phyloP scores from a whole-genome alignment of 2,329 filamentous ascomycete genomes.

The Rhynchosporium graminicola region DNA sequence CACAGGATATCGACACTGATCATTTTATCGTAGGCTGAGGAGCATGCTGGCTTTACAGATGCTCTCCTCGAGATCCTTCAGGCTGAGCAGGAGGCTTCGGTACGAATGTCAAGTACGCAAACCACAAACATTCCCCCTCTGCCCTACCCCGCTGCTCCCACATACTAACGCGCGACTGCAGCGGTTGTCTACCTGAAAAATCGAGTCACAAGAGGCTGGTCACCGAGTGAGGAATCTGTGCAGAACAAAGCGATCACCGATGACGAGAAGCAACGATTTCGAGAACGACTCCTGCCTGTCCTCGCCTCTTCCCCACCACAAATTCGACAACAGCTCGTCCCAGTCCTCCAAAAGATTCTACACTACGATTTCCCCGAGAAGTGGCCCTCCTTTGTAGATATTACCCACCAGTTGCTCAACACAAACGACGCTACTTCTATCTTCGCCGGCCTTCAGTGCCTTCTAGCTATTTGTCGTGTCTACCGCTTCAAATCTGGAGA shows the following conservation, averaged over 20 bases:
- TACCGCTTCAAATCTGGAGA: slow-evolving; percentile 89
- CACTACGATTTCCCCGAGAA: slow-evolving; percentile 92
- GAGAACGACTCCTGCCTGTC: slow-evolving; percentile 85
- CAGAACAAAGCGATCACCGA: slow-evolving; percentile 73
- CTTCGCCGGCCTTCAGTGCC: slow-evolving; percentile 89
- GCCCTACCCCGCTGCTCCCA: slow-evolving; percentile 35
- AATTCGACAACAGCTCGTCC: slow-evolving; percentile 89
- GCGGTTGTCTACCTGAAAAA: slow-evolving; percentile 98
- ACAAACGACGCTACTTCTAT: slow-evolving; percentile 84
- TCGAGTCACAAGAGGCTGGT: slow-evolving; percentile 91
- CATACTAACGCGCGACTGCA: slow-evolving; percentile 46
- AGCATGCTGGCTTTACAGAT: slow-evolving; percentile 85
- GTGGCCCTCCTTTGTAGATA: slow-evolving; percentile 94
- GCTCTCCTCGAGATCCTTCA: slow-evolving; percentile 89
- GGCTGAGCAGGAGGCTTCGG: slow-evolving; percentile 79
- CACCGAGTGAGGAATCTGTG: slow-evolving; percentile 71
- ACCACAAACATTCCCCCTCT: slow-evolving; percentile 17
- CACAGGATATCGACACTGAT: slow-evolving; percentile 22
- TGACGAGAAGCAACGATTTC: slow-evolving; percentile 83
- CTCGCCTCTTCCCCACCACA: slow-evolving; percentile 78
- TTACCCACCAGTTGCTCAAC: slow-evolving; percentile 85
- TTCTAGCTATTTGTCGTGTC: slow-evolving; percentile 91
- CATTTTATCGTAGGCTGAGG: slow-evolving; percentile 68
- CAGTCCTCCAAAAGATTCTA: slow-evolving; percentile 92
- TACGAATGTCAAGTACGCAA: slow-evolving; percentile 83